A percentile compares a stretch with the other conserved stretches of the same genome.
These are phyloP conservation scores for Colletotrichum sp. DNA, from an alignment of 2,329 filamentous ascomycete genomes.

Conservation along the genomic window DNA sequence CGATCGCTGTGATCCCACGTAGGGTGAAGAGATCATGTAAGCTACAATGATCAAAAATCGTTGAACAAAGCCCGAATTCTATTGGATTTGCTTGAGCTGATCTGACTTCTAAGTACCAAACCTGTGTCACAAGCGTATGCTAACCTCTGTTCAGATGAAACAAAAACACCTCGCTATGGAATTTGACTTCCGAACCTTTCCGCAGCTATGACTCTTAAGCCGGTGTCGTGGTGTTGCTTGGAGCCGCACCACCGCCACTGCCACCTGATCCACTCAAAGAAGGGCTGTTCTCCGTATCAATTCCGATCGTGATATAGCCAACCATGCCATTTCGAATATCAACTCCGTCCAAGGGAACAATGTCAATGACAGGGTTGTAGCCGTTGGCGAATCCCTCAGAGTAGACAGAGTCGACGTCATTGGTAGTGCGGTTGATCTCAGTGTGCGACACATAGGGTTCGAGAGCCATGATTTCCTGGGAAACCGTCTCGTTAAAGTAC, in stretches of 20 bases:
- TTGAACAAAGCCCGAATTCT: neutral
- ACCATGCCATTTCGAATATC: constrained; percentile 1
- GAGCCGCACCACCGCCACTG: neutral
- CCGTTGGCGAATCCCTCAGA: neutral
- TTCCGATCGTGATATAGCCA: neutral
- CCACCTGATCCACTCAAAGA: neutral
- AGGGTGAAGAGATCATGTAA: neutral
- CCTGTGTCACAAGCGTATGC: neutral
- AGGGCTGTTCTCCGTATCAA: neutral
- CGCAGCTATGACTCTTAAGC: neutral
- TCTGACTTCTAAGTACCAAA: neutral
- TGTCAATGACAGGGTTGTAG: neutral
- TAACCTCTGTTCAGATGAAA: neutral
- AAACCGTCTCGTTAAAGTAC: neutral
- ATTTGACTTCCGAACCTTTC: neutral
- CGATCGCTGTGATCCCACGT: neutral
- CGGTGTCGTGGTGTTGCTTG: neutral
- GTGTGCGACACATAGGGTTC: constrained; percentile 53
- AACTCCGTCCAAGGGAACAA: neutral
- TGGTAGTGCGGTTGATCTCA: constrained; percentile 6
- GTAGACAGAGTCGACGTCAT: neutral
- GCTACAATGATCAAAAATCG: neutral
- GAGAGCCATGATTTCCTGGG: constrained; percentile 47
- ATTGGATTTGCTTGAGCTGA: neutral
- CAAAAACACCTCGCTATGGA: neutral